Base-by-base conservation (phyloP, 2,329 filamentous ascomycete species). In the Trichophyton simii region DNA sequence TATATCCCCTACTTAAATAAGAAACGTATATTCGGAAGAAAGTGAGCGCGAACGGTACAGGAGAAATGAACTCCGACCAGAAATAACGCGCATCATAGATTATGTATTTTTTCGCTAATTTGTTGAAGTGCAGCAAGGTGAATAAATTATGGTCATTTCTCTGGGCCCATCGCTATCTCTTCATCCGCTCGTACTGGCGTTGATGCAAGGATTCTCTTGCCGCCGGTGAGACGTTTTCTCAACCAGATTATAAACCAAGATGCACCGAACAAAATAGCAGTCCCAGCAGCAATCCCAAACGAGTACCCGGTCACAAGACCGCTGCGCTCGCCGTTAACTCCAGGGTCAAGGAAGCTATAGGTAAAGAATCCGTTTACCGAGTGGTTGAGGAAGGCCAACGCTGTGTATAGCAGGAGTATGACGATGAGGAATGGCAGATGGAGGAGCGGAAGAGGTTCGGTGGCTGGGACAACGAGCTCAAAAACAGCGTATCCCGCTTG, bases 401-500 rank as follows among this genome's bases (percentile, higher is more conserved):
- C 82, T 9, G 91, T 79, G 71, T 95, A 95, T 3, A 86, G 74
- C 0, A 82, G 83, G 48, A 95, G 79, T 5, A 94, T 72, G n/a
- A 89, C 61, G 65, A 91, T 73, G 13, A 91, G 77, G 69, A 83
- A 85, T 13, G 82, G 72, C n/a, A 89, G 72, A 68, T 91, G 85
- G 22, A 87, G 73, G 75, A 82, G 85, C 0, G 85, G 81, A 28
- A 82, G 79, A 9, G 83, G 81, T 5, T 77, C 76, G 2, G 86
- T 88, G 44, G 88, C 80, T 1, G 89, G 79, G 38, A 94, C 66
- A 22, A 87, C 28, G 66, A 94, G 80, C 75, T 95, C 89, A 68
- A 90, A 82, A n/a, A 91, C 76, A 0, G 87, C 87, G 71, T 89
- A 90, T 59, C 79, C 71, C 57, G 82, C 80, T 76, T 95, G 95